Conservation (phyloP, 257 asterid genomes). For the Rauvolfia tetraphylla region DNA sequence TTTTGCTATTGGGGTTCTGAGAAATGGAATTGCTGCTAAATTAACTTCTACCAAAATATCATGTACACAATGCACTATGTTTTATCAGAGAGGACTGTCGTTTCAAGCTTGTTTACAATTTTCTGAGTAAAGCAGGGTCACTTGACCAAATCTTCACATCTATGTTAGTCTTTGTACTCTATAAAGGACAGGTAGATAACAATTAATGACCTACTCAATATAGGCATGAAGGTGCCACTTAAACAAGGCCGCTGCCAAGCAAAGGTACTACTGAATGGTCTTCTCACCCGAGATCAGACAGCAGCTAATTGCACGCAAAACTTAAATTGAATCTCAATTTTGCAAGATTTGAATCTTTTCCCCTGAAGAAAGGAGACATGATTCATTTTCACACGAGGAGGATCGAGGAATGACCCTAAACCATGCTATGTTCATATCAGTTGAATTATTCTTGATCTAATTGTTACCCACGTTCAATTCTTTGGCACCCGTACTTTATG, state of each 20-base stretch:
- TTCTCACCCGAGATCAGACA: not conserved
- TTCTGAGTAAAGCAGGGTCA: slow-evolving; percentile 6
- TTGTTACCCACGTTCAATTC: not conserved
- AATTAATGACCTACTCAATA: not conserved
- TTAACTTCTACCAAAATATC: too few species aligned
- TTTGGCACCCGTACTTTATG: not conserved
- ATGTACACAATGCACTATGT: not conserved
- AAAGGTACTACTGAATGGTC: not conserved
- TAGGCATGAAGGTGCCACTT: not conserved
- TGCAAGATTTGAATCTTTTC: not conserved
- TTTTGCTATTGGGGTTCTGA: not conserved
- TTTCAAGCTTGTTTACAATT: slow-evolving; percentile 11
- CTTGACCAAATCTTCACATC: slow-evolving; percentile 6
- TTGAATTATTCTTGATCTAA: not conserved
- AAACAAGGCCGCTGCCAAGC: not conserved
- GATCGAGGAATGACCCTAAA: not conserved
- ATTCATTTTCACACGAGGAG: not conserved
- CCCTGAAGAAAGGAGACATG: not conserved
- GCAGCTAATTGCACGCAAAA: not conserved
- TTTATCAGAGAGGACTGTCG: not conserved
- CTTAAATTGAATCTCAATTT: not conserved
- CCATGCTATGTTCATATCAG: not conserved
- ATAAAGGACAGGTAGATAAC: not conserved
- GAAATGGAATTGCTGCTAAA: too few species aligned
- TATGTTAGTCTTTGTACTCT: not conserved